Conservation (phyloP, 2,329 filamentous ascomycete species). For the Epichloe amarillans region DNA sequence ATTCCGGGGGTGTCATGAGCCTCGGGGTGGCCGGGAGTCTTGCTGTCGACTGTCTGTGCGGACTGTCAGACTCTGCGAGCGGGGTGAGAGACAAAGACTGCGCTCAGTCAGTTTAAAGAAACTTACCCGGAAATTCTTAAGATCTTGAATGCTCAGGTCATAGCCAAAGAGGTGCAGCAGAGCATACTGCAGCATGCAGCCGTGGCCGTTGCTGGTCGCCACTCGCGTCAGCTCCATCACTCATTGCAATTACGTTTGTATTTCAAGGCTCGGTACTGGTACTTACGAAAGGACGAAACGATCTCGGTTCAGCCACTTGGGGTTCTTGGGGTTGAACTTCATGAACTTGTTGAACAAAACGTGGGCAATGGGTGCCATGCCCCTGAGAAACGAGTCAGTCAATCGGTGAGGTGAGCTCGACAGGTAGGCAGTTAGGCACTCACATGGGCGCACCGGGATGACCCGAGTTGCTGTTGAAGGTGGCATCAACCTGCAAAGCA, state of each 20-base stretch:
- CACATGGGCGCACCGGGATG: slow-evolving; percentile 97
- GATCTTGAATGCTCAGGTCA: slow-evolving; percentile 69
- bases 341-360: slow-evolving; percentile 98
- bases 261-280: neutral
- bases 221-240: slow-evolving; percentile 1
- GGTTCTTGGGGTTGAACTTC: slow-evolving; percentile 99
- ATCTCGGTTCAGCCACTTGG: slow-evolving; percentile 92
- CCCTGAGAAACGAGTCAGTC: slow-evolving; percentile 33
- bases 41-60: slow-evolving; percentile 44
- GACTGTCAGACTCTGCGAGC: neutral
- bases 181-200: slow-evolving; percentile 98
- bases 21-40: slow-evolving; percentile 93
- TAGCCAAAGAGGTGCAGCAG: slow-evolving; percentile 96
- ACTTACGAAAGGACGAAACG: slow-evolving; percentile 98
- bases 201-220: slow-evolving; percentile 74
- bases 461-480: slow-evolving; percentile 87
- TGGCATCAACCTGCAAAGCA: slow-evolving; percentile 76
- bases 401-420: neutral
- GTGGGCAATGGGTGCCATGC: slow-evolving; percentile 88
- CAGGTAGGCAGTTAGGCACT: slow-evolving; percentile 17
- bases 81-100: neutral
- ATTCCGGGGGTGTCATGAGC: slow-evolving; percentile 87
- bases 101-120: neutral
- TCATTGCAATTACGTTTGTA: neutral
- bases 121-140: slow-evolving; percentile 93